Evolutionary conservation across 2,329 filamentous ascomycete species (phyloP).

Genomic region (Aspergillus brasiliensis): DNA sequence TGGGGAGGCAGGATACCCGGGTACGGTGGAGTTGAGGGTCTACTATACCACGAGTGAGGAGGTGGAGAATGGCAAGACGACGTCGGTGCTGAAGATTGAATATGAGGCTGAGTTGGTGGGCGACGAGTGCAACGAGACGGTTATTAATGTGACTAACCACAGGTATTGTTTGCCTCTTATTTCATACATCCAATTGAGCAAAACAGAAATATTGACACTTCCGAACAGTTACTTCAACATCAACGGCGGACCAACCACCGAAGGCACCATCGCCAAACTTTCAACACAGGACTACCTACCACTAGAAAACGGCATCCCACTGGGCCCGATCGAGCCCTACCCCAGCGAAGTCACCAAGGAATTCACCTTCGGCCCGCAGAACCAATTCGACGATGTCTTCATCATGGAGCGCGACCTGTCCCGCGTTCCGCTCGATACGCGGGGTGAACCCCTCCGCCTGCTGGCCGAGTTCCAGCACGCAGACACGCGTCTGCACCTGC

Average conservation of each 20-base stretch:
- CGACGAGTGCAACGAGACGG: constrained; percentile 80
- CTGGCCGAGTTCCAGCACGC: constrained; percentile 75
- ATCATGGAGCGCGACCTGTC: constrained; percentile 67
- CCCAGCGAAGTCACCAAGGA: constrained; percentile 64
- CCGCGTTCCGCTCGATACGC: constrained; percentile 67
- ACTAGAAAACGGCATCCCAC: constrained; percentile 76
- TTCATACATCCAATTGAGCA: too few species aligned
- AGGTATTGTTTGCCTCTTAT: constrained; percentile 56
- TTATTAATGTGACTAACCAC: constrained; percentile 93
- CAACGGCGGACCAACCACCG: constrained; percentile 57
- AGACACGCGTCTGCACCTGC: constrained; percentile 73
- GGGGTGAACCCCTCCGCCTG: constrained; percentile 62
- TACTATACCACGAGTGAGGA: constrained; percentile 77
- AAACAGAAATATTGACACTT: neutral
- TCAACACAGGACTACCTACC: constrained; percentile 69
- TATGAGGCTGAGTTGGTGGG: constrained; percentile 83
- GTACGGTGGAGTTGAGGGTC: constrained; percentile 74
- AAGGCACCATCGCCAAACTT: constrained; percentile 63
- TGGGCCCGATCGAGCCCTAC: constrained; percentile 64
- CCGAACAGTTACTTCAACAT: constrained; percentile 68
- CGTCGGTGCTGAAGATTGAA: constrained; percentile 77
- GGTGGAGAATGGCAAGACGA: constrained; percentile 59
- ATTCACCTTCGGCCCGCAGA: constrained; percentile 71
- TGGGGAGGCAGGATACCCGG: constrained; percentile 88
- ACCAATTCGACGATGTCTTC: constrained; percentile 88